Conservation (phyloP, 176 grass and related monocot genomes). For the Triticum urartu region DNA sequence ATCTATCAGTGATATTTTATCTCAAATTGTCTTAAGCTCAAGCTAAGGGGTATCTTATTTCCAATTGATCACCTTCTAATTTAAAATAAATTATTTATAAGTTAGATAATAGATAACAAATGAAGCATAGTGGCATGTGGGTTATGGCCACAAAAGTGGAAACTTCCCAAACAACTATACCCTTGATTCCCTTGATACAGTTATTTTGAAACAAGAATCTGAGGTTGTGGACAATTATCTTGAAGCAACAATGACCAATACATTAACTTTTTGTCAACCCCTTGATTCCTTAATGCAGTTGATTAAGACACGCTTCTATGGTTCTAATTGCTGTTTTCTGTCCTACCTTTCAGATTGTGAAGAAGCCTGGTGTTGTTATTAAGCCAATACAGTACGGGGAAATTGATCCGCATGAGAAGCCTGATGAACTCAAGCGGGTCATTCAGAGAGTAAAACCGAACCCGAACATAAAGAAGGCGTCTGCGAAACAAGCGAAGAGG, state of each 20-base stretch:
- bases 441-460: slow-evolving; percentile 54
- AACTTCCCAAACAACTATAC: neutral
- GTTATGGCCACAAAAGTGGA: neutral
- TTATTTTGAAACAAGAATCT: neutral
- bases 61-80: neutral
- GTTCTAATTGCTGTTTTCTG: slow-evolving; percentile 10
- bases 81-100: neutral
- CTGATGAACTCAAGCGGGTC: slow-evolving; percentile 63
- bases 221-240: neutral
- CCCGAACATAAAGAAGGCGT: slow-evolving; percentile 45
- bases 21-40: neutral
- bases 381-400: slow-evolving; percentile 85
- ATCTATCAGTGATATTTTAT: neutral
- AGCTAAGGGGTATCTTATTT: neutral
- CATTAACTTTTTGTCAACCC: neutral
- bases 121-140: neutral
- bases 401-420: slow-evolving; percentile 68
- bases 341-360: slow-evolving; percentile 62
- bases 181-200: neutral
- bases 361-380: slow-evolving; percentile 83
- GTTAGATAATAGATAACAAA: neutral
- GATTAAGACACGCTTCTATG: neutral
- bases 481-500: slow-evolving; percentile 25
- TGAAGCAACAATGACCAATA: neutral
- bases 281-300: neutral